Evolutionary conservation across 495 filamentous ascomycete species (phyloP), one percentile per base, ranked within the genome.

Genomic region (Podospora fimiseda): DNA sequence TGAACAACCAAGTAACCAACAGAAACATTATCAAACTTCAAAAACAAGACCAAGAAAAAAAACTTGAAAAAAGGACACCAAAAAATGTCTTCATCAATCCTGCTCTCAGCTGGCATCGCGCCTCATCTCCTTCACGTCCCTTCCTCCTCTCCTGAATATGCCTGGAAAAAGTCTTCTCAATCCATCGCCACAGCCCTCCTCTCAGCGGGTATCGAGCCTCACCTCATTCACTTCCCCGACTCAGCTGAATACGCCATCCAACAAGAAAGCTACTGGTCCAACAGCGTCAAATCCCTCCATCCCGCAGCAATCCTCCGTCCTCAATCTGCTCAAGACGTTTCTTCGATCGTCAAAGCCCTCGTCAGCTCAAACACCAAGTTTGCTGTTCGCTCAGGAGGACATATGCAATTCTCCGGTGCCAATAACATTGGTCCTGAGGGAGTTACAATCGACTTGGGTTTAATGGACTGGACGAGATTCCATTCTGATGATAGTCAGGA

Each of bases 401-500:
- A 81, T 55, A 67, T 56, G 14, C 64, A 66, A n/a, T 69, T 67
- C 49, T 48, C 61, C n/a, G 80, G 81, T 27, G 50, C 67, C 50
- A 63, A 68, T 2, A 76, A 70, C 51, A 75, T 74, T 43, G 47
- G 75, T 15, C n/a, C 33, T 37, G 59, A 69, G 30, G 82, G 82
- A 7, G 72, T 87, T 3, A 71, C 80, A 11, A 73, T 87, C 43
- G 75, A 77, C 43, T 63, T 84, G 3, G 54, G 56, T 2, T 59
- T 69, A 1, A 49, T 86, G 37, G 74, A 75, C 18, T 62, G 62
- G n/a, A 37, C 33, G 33, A 8, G 33, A 8, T 8, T 37, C n/a
- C 48, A 73, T 9, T 30, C 16, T 15, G 53, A 74, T 14, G 57
- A 58, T 13, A 38, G 48, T 2, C 64, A 68, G 22, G 53, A 64